Evolutionary conservation across 192 early-diverging fungal species (phyloP), one percentile per base, ranked within the genome.

Genomic region (Chytriomyces confervae): DNA sequence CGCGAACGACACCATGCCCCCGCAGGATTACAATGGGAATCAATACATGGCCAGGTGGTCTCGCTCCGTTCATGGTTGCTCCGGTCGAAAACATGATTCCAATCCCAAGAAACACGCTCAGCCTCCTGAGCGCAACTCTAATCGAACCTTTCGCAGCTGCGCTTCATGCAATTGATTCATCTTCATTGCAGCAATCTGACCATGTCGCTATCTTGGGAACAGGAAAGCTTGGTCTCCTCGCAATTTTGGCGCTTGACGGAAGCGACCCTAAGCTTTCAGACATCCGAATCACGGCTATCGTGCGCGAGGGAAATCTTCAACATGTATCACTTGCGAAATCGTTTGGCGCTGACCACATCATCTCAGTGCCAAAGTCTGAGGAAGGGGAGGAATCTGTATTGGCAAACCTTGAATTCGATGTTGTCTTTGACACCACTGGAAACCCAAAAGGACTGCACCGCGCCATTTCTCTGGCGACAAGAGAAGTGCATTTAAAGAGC

Each of bases 71-170:
- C 9, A 20, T 66, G 47, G 13, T 79, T 6, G 72, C 51, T 23
- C 73, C 77, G n/a, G 64, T 16, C 36, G 29, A 44, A 16, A 72
- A 76, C 71, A 13, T 79, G 75, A 44, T 62, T 49, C 11, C 24
- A 29, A 10, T 79, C n/a, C 72, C 61, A 61, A 16, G 53, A 7
- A 46, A 51, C n/a, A 68, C 47, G 6, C n/a, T 76, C 23, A 65
- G 61, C 1, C 36, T 24, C 7, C 36, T 11, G 6, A 43, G 47
- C 8, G 60, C 44, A 8, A 47, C 44, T 24, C 46, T 79, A 13
- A 47, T 76, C 36, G 77, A 79, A 24, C 77, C 77, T 20, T 76
- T 79, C 53, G 77, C 77, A 43, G 77, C 77, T 6, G 74, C 77
- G 3, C 13, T 79, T 16, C 74, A 77, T 66, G 77, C 44, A 3